A percentile compares a stretch with the other conserved stretches of the same genome.
Evolutionary conservation across 2,329 filamentous ascomycete genomes (phyloP).

Genomic region (Aureobasidium sp.): DNA sequence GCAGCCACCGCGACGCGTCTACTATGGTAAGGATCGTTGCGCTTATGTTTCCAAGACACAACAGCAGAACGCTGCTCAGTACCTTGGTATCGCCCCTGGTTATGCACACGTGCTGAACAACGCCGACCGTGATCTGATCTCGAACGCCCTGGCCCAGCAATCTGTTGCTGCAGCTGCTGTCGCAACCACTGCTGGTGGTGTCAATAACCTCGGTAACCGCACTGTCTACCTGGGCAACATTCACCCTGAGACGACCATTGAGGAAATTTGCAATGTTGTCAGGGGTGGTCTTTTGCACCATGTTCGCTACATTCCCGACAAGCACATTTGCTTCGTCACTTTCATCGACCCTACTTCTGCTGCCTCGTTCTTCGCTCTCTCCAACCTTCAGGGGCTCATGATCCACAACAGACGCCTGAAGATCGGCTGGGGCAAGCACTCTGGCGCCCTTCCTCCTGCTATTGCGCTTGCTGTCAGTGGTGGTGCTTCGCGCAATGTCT

Average conservation of each 20-base stretch:
- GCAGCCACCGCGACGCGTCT: constrained; percentile 90
- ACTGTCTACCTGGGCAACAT: constrained; percentile 99
- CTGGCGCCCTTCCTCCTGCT: constrained; percentile 86
- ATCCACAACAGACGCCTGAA: constrained; percentile 97
- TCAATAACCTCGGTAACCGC: constrained; percentile 94
- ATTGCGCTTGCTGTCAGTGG: constrained; percentile 94
- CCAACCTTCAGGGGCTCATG: constrained; percentile 96
- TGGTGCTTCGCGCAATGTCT: constrained; percentile 95
- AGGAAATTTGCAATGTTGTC: constrained; percentile 99
- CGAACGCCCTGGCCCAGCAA: constrained; percentile 90
- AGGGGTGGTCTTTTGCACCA: constrained; percentile 92
- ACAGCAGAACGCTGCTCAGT: constrained; percentile 97
- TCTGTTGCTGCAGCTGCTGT: constrained; percentile 95
- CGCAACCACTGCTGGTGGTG: constrained; percentile 89
- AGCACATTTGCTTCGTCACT: constrained; percentile 99
- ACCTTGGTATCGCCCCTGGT: constrained; percentile 90
- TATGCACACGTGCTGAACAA: constrained; percentile 95
- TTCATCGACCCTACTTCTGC: constrained; percentile 98
- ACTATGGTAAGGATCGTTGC: constrained; percentile 97
- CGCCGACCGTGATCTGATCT: constrained; percentile 92
- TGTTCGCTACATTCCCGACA: constrained; percentile 98
- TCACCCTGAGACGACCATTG: constrained; percentile 95
- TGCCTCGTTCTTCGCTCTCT: constrained; percentile 93
- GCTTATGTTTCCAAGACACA: constrained; percentile 99
- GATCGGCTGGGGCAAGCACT: constrained; percentile 99